Percentiles rank a stretch among this genome's conserved stretches.
These are phyloP conservation scores for Paramecium sexaurelia DNA, from an alignment of 73 alveolate species.

Conservation along the genomic window DNA sequence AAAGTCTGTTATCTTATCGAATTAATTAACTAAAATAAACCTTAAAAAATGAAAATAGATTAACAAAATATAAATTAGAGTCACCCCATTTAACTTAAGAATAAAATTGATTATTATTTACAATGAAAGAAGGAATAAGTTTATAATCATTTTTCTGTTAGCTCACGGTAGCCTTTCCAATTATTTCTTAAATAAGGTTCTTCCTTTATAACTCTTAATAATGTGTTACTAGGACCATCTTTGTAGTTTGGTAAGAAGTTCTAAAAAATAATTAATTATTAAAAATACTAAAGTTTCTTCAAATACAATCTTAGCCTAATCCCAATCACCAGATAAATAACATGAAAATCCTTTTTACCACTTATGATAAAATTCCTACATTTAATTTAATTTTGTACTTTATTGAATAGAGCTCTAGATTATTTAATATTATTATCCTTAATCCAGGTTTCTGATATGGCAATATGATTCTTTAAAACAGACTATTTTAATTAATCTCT, in stretches of 20 bases:
- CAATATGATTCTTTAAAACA: not conserved
- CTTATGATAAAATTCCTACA: slow-evolving; percentile 69
- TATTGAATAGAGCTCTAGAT: not conserved
- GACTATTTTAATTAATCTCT: not conserved
- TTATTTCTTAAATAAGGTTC: slow-evolving; percentile 69
- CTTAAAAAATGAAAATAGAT: too few species aligned
- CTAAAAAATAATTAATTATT: not conserved
- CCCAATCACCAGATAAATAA: slow-evolving; percentile 83
- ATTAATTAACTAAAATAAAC: too few species aligned
- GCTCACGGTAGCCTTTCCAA: slow-evolving; percentile 86
- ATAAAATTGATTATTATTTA: too few species aligned
- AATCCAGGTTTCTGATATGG: slow-evolving; percentile 14
- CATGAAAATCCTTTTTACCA: slow-evolving; percentile 77
- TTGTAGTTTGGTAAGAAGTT: not conserved
- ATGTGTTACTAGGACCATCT: slow-evolving; percentile 80
- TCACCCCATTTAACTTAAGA: too few species aligned
- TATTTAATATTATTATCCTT: slow-evolving; percentile 40
- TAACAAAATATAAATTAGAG: too few species aligned
- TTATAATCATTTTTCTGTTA: slow-evolving; percentile 79
- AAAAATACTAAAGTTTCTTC: slow-evolving; percentile 69
- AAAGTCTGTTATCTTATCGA: too few species aligned
- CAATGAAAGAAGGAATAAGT: not conserved
- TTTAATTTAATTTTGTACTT: slow-evolving; percentile 37
- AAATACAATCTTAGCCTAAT: slow-evolving; percentile 70
- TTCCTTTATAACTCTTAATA: slow-evolving; percentile 71